phyloP scores from a whole-genome alignment of 2,329 filamentous ascomycete genomes.

The Chaetomium sp. region DNA sequence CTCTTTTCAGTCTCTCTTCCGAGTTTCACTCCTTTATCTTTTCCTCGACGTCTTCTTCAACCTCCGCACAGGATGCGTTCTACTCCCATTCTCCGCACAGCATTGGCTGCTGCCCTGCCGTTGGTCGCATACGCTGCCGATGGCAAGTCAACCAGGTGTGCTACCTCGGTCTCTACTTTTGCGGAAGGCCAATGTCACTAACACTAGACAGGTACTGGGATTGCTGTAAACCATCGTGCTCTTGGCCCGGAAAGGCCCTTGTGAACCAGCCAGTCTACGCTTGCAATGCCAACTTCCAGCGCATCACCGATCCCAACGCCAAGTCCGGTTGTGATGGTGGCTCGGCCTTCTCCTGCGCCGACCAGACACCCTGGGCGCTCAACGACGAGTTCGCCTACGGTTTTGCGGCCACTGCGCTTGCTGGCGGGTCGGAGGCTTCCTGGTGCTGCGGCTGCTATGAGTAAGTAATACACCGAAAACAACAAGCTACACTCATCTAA shows the following conservation, averaged over 20 bases:
- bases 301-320: slow-evolving; percentile 52
- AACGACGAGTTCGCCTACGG: slow-evolving; percentile 62
- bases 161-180: no score
- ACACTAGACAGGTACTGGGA: slow-evolving; percentile 56
- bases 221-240: slow-evolving; percentile 71
- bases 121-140: slow-evolving; percentile 30
- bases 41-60: background rate
- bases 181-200: background rate
- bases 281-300: slow-evolving; percentile 58
- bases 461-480: slow-evolving; percentile 35
- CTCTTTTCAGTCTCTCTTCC: background rate
- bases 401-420: slow-evolving; percentile 62
- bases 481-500: background rate
- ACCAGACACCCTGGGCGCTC: slow-evolving; percentile 64
- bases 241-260: slow-evolving; percentile 59
- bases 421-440: slow-evolving; percentile 56
- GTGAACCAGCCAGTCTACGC: slow-evolving; percentile 55
- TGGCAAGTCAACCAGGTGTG: slow-evolving; percentile 34
- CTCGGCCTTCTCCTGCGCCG: slow-evolving; percentile 60
- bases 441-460: slow-evolving; percentile 70
- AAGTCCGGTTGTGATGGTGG: slow-evolving; percentile 57
- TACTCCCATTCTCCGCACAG: slow-evolving; percentile 27
- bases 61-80: slow-evolving; percentile 30
- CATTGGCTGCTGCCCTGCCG: slow-evolving; percentile 30
- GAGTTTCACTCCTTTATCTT: background rate